Percentiles rank a stretch among this genome's conserved stretches.
phyloP scores from a whole-genome alignment of 176 grass and related monocot species.

The Microstegium vimineum region DNA sequence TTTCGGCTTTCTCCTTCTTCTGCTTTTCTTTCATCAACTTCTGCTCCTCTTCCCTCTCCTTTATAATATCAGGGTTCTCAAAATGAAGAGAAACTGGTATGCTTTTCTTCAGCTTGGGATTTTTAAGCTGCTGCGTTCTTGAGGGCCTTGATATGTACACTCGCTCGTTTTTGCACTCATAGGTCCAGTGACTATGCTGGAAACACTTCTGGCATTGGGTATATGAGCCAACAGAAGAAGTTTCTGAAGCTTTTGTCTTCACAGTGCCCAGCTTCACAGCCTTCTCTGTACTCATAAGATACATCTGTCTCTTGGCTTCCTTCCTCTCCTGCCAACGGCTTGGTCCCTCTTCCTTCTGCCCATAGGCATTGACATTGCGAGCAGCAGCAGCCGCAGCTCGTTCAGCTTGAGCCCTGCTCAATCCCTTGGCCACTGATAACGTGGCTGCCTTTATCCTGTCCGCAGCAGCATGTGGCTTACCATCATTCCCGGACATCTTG shows the following conservation, averaged over 20 bases:
- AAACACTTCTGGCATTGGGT: constrained; percentile 79
- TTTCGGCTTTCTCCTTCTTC: constrained; percentile 30
- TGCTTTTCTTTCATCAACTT: constrained; percentile 27
- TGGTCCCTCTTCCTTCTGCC: constrained; percentile 82
- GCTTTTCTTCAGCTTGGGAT: constrained; percentile 71
- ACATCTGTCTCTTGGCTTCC: constrained; percentile 83
- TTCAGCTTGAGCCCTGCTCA: constrained; percentile 81
- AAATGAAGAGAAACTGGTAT: constrained; percentile 42
- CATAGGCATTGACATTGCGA: constrained; percentile 83
- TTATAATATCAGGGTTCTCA: constrained; percentile 63
- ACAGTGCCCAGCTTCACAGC: constrained; percentile 54
- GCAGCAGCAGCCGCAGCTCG: constrained; percentile 48
- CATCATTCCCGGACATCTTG: constrained; percentile 64
- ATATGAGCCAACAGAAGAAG: constrained; percentile 32
- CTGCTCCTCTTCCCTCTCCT: constrained; percentile 42
- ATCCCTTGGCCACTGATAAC: constrained; percentile 60
- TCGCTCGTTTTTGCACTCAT: constrained; percentile 77
- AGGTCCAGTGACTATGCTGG: constrained; percentile 75
- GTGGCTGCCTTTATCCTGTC: constrained; percentile 59
- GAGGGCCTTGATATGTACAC: constrained; percentile 65
- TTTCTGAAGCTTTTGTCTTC: constrained; percentile 45
- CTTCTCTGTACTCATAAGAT: constrained; percentile 82
- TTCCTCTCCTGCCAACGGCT: constrained; percentile 78
- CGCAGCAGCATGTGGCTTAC: constrained; percentile 35
- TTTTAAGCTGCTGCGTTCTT: constrained; percentile 64